A percentile compares a stretch with the other conserved stretches of the same genome.
phyloP scores from a whole-genome alignment of 176 grass and related monocot species.

The Melocanna baccifera region DNA sequence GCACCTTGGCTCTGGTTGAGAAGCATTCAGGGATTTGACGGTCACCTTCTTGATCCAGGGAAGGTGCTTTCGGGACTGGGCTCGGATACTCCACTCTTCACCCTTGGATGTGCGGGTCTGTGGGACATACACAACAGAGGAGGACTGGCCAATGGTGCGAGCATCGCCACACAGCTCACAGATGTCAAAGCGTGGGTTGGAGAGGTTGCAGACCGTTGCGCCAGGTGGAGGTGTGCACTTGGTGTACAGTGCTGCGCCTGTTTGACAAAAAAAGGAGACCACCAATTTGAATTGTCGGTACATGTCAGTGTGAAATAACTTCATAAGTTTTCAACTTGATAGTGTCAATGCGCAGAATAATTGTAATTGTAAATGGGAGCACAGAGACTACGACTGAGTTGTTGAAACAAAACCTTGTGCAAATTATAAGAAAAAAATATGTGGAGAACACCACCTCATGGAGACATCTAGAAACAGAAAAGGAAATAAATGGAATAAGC shows the following conservation, averaged over 20 bases:
- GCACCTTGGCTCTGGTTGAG: constrained; percentile 33
- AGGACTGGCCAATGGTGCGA: constrained; percentile 42
- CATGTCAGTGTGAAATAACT: neutral
- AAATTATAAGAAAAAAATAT: neutral
- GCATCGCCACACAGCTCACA: constrained; percentile 56
- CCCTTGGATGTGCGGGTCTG: neutral
- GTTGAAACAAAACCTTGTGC: neutral
- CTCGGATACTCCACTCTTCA: constrained; percentile 49
- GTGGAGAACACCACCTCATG: neutral
- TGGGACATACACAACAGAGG: constrained; percentile 38
- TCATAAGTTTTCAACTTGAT: too few species aligned
- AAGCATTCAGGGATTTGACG: constrained; percentile 37
- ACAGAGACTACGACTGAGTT: neutral
- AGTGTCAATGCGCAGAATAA: neutral
- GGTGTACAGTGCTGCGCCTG: constrained; percentile 36
- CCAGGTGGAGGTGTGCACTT: constrained; percentile 33
- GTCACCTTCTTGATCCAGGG: constrained; percentile 58
- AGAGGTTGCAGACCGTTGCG: constrained; percentile 33
- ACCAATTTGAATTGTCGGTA: neutral
- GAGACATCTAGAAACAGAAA: neutral
- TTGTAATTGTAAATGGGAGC: neutral
- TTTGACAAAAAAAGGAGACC: neutral
- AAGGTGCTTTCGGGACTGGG: constrained; percentile 49
- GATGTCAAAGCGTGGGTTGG: constrained; percentile 37
- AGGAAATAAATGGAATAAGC: neutral